Conservation (phyloP, 2,329 filamentous ascomycete species). For the Phialophora expanda region DNA sequence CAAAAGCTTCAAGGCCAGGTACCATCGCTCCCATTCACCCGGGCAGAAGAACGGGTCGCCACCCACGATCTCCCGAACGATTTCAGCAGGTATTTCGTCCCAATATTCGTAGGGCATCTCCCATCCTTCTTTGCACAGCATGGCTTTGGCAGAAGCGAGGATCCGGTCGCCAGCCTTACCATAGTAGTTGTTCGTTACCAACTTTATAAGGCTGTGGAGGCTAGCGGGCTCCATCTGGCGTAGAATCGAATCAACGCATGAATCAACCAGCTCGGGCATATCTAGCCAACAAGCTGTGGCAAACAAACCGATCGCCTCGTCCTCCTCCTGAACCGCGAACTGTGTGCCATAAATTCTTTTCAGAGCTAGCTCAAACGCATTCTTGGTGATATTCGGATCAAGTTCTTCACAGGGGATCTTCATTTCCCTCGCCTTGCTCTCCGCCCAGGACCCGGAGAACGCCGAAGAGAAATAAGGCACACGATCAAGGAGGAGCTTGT, state of each 20-base stretch:
- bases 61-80: conserved; percentile 63
- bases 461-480: conserved; percentile 62
- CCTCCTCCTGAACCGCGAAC: conserved; percentile 56
- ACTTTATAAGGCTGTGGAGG: conserved; percentile 56
- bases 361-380: conserved; percentile 60
- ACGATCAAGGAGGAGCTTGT: conserved; percentile 61
- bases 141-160: conserved; percentile 62
- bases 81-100: conserved; percentile 63
- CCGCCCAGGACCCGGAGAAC: conserved; percentile 61
- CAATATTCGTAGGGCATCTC: conserved; percentile 59
- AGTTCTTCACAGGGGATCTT: conserved; percentile 60
- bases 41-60: conserved; percentile 65
- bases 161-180: conserved; percentile 61
- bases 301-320: conserved; percentile 60
- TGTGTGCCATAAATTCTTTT: conserved; percentile 60
- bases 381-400: conserved; percentile 59
- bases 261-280: conserved; percentile 62
- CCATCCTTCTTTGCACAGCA: conserved; percentile 63
- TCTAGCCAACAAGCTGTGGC: conserved; percentile 64
- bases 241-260: conserved; percentile 60
- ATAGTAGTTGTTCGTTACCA: conserved; percentile 63
- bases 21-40: conserved; percentile 64
- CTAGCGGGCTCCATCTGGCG: conserved; percentile 60
- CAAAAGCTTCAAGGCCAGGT: conserved; percentile 60
- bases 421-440: conserved; percentile 59